Base-by-base conservation (phyloP, 1,284 basidiomycete species). In the Phellopilus nigrolimitatus region DNA sequence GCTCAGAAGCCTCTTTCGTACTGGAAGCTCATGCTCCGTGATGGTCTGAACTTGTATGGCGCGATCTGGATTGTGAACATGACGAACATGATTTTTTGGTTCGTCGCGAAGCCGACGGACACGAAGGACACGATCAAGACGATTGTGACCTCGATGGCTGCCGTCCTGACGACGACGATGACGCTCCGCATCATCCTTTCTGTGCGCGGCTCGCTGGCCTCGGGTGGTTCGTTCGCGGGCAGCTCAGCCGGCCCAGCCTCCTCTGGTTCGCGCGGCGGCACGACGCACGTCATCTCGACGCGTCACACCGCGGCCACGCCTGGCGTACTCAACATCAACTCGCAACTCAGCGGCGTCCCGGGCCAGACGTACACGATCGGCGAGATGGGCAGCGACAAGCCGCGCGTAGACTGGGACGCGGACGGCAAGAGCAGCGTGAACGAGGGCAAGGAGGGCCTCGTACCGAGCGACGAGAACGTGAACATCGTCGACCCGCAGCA, bases 11-110 rank as follows among this genome's bases (percentile, higher is more conserved):
- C 69, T 1, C 66, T 88, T 53, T 74, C 71, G 47, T 71, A 74
- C 38, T 90, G 88, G 88, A 88, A 88, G 61, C 74, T 90, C 58
- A 89, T 89, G 86, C 84, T 90, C 56, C 84, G 88, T 55, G 88
- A 91, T 63, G 85, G 86, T 8, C 79, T 91, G 57, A 90, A 89
- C 68, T 78, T 90, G 51, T 90, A 90, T 62, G 84, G 76, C 50
- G 75, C 87, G 25, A 76, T 90, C 65, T 84, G 79, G 73, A 60
- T 82, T 58, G 83, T 90, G 56, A 88, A 91, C 73, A 75, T 86
- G 68, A 72, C 74, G 66, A 89, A 89, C 71, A 75, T 87, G 66
- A 66, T 88, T 62, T 89, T 88, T 74, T 88, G 85, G 82, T 88
- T 89, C 67, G 78, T 86, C 68, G 77, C 83, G 62, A 79, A 64